Conservation (phyloP, 2,329 filamentous ascomycete genomes). For the Anthostomella pinea region DNA sequence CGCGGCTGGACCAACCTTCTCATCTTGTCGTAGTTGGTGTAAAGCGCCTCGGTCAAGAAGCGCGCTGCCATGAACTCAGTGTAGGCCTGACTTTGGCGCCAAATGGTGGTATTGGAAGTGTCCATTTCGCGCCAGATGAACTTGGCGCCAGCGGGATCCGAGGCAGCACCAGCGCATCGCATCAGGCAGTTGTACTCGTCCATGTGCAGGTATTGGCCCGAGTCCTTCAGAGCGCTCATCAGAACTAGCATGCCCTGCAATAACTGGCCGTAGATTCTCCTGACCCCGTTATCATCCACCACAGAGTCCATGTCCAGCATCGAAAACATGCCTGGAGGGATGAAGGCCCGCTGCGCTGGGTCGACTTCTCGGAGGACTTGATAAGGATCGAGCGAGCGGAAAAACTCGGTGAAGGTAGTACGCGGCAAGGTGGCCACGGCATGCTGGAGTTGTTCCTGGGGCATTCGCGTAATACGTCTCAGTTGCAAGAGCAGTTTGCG, state of each 20-base stretch:
- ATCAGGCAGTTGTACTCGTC: slow-evolving; percentile 46
- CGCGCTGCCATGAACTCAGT: slow-evolving; percentile 47
- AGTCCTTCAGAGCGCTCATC: slow-evolving; percentile 30
- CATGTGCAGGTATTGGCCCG: slow-evolving; percentile 28
- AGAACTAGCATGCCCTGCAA: slow-evolving; percentile 36
- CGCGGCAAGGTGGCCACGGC: slow-evolving; percentile 44
- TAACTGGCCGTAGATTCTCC: slow-evolving; percentile 38
- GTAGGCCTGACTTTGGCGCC: slow-evolving; percentile 29
- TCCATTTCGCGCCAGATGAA: slow-evolving; percentile 36
- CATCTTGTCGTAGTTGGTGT: slow-evolving; percentile 44
- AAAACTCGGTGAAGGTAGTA: slow-evolving; percentile 59
- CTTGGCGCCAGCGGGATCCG: slow-evolving; percentile 35
- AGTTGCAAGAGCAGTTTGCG: slow-evolving; percentile 19
- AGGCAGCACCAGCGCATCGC: slow-evolving; percentile 45
- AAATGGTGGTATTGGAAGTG: slow-evolving; percentile 15
- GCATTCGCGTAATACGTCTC: slow-evolving; percentile 19
- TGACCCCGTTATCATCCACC: slow-evolving; percentile 44
- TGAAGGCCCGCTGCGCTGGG: slow-evolving; percentile 38
- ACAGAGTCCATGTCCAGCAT: slow-evolving; percentile 35
- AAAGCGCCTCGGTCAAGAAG: slow-evolving; percentile 45
- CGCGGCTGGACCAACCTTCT: slow-evolving; percentile 40
- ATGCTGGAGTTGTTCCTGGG: slow-evolving; percentile 25
- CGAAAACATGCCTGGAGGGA: slow-evolving; percentile 39
- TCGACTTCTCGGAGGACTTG: slow-evolving; percentile 49
- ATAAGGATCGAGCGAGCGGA: slow-evolving; percentile 60